These are phyloP conservation scores for Digitaria exilis DNA, from an alignment of 202 grass and related monocot genomes.

Conservation along the genomic window DNA sequence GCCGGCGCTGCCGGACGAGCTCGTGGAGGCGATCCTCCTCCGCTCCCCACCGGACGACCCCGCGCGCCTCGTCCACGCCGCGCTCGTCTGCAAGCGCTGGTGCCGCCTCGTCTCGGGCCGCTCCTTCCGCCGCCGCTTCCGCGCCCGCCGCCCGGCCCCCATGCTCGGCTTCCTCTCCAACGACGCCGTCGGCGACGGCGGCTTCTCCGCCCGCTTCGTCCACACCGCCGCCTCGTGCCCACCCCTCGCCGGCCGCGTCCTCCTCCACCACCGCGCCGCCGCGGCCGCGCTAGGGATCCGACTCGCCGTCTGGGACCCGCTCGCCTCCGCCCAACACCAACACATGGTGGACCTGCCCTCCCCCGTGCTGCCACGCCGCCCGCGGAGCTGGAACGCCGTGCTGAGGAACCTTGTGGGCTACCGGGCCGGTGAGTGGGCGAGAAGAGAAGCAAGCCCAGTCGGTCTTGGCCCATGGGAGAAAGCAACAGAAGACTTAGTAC, in stretches of 20 bases:
- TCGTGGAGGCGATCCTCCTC: background rate
- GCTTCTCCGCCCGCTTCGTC: background rate
- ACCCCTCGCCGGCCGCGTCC: background rate
- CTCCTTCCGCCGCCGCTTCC: background rate
- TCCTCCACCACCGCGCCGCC: background rate
- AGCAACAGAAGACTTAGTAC: too few relatives aligned
- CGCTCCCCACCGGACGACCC: background rate
- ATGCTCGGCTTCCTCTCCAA: background rate
- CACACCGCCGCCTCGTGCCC: background rate
- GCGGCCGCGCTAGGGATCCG: background rate
- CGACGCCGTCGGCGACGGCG: too few relatives aligned
- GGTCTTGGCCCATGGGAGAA: too few relatives aligned
- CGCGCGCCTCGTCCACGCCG: background rate
- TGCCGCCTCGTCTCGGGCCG: background rate
- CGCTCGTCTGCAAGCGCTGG: constrained; percentile 5
- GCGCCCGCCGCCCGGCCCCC: background rate
- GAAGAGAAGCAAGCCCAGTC: too few relatives aligned
- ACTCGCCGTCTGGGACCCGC: background rate
- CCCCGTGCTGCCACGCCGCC: background rate
- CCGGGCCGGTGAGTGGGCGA: too few relatives aligned
- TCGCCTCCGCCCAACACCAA: background rate
- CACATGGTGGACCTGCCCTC: background rate
- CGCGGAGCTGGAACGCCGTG: background rate
- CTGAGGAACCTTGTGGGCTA: too few relatives aligned
- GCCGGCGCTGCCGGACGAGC: background rate